Conservation (phyloP, 768 basidiomycete species). For the Infundibulicybe gibba region DNA sequence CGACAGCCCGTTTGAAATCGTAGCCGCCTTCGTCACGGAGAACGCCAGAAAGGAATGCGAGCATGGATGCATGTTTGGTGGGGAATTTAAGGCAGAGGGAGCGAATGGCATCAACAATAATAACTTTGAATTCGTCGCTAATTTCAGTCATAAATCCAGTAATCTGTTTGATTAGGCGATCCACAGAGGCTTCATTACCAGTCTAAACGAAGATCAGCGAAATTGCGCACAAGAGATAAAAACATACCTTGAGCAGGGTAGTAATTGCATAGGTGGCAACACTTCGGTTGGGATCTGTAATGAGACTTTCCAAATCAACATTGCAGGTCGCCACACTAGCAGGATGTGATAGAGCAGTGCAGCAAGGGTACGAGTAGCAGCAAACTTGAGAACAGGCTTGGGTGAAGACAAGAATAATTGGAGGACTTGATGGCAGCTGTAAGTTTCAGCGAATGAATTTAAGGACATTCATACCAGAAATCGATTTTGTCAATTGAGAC, state of each 20-base stretch:
- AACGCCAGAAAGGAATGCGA: slow-evolving; percentile 94
- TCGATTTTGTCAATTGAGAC: slow-evolving; percentile 79
- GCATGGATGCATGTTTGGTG: slow-evolving; percentile 93
- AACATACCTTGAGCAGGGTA: slow-evolving; percentile 84
- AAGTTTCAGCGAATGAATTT: background rate
- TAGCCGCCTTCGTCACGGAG: slow-evolving; percentile 98
- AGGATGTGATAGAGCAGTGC: slow-evolving; percentile 82
- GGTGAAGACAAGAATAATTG: slow-evolving; percentile 96
- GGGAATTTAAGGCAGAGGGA: slow-evolving; percentile 99
- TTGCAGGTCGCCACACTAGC: slow-evolving; percentile 88
- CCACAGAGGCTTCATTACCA: slow-evolving; percentile 97
- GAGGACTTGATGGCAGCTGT: slow-evolving; percentile 52
- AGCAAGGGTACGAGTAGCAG: slow-evolving; percentile 94
- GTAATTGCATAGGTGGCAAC: slow-evolving; percentile 99
- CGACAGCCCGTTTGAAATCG: slow-evolving; percentile 98
- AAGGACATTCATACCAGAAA: slow-evolving; percentile 67
- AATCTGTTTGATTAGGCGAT: slow-evolving; percentile 98
- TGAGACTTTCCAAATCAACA: slow-evolving; percentile 93
- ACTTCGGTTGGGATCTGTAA: slow-evolving; percentile 92
- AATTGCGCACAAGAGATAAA: background rate
- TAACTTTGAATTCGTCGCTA: slow-evolving; percentile 99
- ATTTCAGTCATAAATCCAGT: slow-evolving; percentile 99
- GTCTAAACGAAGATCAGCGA: slow-evolving; percentile 49
- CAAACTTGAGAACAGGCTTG: slow-evolving; percentile 93
- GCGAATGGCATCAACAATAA: slow-evolving; percentile 98